phyloP scores from a whole-genome alignment of 768 basidiomycete species.

The Rhodocollybia butyracea region DNA sequence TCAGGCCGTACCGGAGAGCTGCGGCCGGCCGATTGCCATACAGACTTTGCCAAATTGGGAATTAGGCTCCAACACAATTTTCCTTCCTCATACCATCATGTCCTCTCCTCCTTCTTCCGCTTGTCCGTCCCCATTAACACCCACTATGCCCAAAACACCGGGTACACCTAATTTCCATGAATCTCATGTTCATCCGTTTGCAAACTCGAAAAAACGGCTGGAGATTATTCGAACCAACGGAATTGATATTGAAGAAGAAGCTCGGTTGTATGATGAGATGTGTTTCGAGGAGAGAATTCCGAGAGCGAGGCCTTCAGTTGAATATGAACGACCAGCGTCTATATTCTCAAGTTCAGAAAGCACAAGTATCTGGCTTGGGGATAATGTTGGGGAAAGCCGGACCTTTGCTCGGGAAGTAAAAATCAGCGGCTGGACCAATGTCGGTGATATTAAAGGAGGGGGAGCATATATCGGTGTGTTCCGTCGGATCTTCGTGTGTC shows the following conservation, averaged over 20 bases:
- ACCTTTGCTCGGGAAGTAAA: slow-evolving; percentile 64
- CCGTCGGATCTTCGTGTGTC: not conserved
- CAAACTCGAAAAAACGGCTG: slow-evolving; percentile 34
- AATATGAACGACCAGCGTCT: slow-evolving; percentile 25
- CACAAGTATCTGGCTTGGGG: slow-evolving; percentile 64
- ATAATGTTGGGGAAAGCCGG: slow-evolving; percentile 49
- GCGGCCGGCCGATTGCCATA: too few species aligned
- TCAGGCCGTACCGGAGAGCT: too few species aligned
- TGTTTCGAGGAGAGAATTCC: slow-evolving; percentile 35
- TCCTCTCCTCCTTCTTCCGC: slow-evolving; percentile 4
- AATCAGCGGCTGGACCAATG: slow-evolving; percentile 69
- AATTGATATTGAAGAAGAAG: slow-evolving; percentile 70
- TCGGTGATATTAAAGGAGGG: slow-evolving; percentile 56
- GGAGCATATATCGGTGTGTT: slow-evolving; percentile 64
- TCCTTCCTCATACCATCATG: not conserved
- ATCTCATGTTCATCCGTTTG: not conserved
- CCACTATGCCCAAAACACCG: slow-evolving; percentile 6
- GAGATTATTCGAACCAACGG: slow-evolving; percentile 52
- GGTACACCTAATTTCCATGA: slow-evolving; percentile 1
- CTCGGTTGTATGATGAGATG: slow-evolving; percentile 63
- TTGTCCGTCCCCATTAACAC: slow-evolving; percentile 3
- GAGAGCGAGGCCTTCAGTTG: not conserved
- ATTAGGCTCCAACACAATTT: too few species aligned
- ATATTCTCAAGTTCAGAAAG: slow-evolving; percentile 44
- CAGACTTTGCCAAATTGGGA: too few species aligned